Evolutionary conservation across 208 protist species (phyloP), one percentile per base, ranked within the genome.

Genomic region (Phytomonas sp.): DNA sequence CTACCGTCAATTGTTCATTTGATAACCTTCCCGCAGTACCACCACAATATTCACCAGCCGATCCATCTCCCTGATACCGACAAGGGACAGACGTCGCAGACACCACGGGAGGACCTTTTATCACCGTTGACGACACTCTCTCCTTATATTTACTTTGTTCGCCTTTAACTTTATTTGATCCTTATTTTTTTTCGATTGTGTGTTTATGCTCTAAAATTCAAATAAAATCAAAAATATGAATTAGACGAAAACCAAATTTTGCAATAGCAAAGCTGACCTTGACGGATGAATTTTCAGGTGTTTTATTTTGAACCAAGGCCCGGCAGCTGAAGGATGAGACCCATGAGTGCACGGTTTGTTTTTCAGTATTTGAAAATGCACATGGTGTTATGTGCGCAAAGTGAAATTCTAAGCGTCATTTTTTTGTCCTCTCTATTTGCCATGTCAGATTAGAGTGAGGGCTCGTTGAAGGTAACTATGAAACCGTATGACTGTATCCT

Each of bases 401-500:
- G 29, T 19, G 19, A 49, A 45, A 33, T 11, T 36, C 12, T 19
- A 3, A 30, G 36, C 26, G 59, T 34, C 33, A 19, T 34, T 5
- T 10, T n/a, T 19, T 52, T 60, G 26, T 63, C 29, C 60, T 59
- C 32, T 63, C 42, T 49, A 49, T 49, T 49, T 12, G 14, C 12
- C 7, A 49, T 19, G 19, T 4, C 40, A 49, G 40, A 92, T 79
- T 62, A 92, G 75, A 4, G 73, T 60, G 29, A 87, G 64, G 30
- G 87, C 79, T 30, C 79, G 74, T 64, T 84, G 64, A 37, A 89
- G 74, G 45, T 83, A 77, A 32, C 69, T 69, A 52, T 88, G 75
- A 56, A 88, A 83, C 32, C 78, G 78, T 63, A 71, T 64, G 60
- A 89, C 71, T 14, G 80, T 79, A 23, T 75, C 75, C 71, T 92